These are phyloP conservation scores for Carex kokanica DNA, from an alignment of 176 grass and related monocot species.

Conservation along the genomic window DNA sequence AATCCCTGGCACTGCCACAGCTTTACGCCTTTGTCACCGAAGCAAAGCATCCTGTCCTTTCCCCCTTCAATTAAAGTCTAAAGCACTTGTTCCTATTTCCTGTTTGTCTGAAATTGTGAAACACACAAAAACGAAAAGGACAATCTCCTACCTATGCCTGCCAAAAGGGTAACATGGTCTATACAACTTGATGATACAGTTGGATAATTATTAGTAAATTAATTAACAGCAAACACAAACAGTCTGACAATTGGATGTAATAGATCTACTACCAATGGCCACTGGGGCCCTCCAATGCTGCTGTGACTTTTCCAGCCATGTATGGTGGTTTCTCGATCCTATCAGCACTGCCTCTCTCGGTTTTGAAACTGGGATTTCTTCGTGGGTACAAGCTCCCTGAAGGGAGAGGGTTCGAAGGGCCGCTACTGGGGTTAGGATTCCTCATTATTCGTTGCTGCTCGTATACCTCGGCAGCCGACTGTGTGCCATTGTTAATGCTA, in stretches of 20 bases:
- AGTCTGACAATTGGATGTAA: not conserved
- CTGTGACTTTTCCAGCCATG: slow-evolving; percentile 48
- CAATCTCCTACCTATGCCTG: not conserved
- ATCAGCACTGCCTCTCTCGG: slow-evolving; percentile 55
- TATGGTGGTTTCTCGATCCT: slow-evolving; percentile 67
- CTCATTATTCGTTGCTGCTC: slow-evolving; percentile 59
- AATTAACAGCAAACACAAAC: not conserved
- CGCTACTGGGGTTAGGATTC: slow-evolving; percentile 37
- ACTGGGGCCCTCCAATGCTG: slow-evolving; percentile 48
- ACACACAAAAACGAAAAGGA: not conserved
- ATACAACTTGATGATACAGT: slow-evolving; percentile 25
- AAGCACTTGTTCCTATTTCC: slow-evolving; percentile 6
- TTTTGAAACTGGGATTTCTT: slow-evolving; percentile 76
- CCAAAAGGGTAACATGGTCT: slow-evolving; percentile 24
- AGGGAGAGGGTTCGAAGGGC: slow-evolving; percentile 44
- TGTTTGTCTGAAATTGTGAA: slow-evolving; percentile 21
- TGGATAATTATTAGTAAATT: slow-evolving; percentile 26
- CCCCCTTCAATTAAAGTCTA: not conserved
- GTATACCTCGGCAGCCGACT: slow-evolving; percentile 37
- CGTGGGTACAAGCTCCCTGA: slow-evolving; percentile 57
- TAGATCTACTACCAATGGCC: slow-evolving; percentile 72
- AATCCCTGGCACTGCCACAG: not conserved
- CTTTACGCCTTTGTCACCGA: not conserved
- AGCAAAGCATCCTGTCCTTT: slow-evolving; percentile 4
- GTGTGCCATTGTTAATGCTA: slow-evolving; percentile 26